phyloP scores from a whole-genome alignment of 1,139 yeast species.

The Diutina scorzettiae region DNA sequence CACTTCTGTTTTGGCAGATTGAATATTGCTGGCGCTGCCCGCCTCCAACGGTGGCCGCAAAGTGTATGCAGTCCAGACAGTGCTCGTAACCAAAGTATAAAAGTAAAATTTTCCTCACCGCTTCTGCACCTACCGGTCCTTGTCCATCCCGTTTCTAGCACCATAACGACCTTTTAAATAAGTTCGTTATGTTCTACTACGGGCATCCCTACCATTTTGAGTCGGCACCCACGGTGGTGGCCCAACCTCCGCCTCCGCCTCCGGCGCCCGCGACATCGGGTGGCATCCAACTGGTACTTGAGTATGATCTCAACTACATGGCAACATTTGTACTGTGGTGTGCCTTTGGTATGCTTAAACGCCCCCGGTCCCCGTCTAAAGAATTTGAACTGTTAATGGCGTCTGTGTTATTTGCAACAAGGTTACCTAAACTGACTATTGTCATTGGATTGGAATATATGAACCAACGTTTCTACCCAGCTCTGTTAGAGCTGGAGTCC shows the following conservation, averaged over 20 bases:
- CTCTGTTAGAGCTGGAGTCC: slow-evolving; percentile 7
- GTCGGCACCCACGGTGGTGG: not conserved
- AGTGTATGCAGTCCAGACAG: too few species aligned
- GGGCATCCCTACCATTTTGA: slow-evolving; percentile 4
- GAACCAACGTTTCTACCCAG: slow-evolving; percentile 27
- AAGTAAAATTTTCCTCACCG: not conserved
- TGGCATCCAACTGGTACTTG: slow-evolving; percentile 50
- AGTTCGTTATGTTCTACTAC: slow-evolving; percentile 6
- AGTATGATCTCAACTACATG: slow-evolving; percentile 70
- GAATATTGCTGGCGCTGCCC: too few species aligned
- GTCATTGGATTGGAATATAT: slow-evolving; percentile 70
- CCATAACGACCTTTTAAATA: slow-evolving; percentile 5
- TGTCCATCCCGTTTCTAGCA: not conserved
- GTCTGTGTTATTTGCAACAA: slow-evolving; percentile 69
- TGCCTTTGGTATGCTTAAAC: slow-evolving; percentile 48
- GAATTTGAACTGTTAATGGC: slow-evolving; percentile 50
- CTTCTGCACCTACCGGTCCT: slow-evolving; percentile 5
- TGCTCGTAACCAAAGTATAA: not conserved
- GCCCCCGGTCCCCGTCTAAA: slow-evolving; percentile 35
- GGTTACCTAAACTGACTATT: slow-evolving; percentile 75
- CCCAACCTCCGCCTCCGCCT: not conserved
- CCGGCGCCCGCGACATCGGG: slow-evolving; percentile 3
- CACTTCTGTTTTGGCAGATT: too few species aligned
- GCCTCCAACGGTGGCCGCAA: too few species aligned
- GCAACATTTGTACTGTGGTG: slow-evolving; percentile 61